These are phyloP conservation scores for Teunomyces lycoperdinae DNA, from an alignment of 805 yeast genomes.

Conservation along the genomic window DNA sequence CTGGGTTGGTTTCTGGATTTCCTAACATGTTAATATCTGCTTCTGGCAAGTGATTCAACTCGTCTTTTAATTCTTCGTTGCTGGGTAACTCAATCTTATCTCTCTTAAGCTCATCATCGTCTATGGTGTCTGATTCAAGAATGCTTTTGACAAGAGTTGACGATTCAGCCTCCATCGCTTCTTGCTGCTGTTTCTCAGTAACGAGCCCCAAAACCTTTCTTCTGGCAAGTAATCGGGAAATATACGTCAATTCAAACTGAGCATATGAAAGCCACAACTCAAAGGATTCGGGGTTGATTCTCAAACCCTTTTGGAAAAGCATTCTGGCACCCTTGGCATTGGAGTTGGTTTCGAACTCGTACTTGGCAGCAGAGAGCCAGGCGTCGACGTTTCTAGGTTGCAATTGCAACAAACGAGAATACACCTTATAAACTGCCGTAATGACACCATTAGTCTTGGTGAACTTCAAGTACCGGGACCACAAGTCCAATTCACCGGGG, in stretches of 20 bases:
- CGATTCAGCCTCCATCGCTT: conserved; percentile 38
- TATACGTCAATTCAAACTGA: conserved; percentile 82
- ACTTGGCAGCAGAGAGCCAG: conserved; percentile 94
- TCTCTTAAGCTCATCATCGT: conserved; percentile 29
- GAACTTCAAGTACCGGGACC: conserved; percentile 74
- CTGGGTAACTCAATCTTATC: conserved; percentile 47
- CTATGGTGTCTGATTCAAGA: conserved; percentile 14
- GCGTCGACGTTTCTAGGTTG: conserved; percentile 90
- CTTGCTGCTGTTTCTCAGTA: conserved; percentile 65
- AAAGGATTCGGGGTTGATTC: conserved; percentile 73
- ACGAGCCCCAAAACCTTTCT: conserved; percentile 77
- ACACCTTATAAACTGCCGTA: conserved; percentile 70
- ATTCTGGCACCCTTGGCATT: conserved; percentile 87
- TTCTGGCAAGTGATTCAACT: conserved; percentile 76
- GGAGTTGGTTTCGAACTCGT: conserved; percentile 85
- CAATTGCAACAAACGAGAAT: conserved; percentile 72
- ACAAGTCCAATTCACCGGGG: conserved; percentile 72
- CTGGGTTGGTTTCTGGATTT: conserved; percentile 76
- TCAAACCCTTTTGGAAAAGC: conserved; percentile 76
- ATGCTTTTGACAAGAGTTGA: conserved; percentile 37
- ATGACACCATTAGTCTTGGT: conserved; percentile 67
- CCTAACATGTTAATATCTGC: conserved; percentile 85
- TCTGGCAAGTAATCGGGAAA: conserved; percentile 79
- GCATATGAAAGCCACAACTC: conserved; percentile 83
- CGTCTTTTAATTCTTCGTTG: conserved; percentile 56